Base-by-base conservation (phyloP, 2,329 filamentous ascomycete genomes). In the Exophiala bonariae region DNA sequence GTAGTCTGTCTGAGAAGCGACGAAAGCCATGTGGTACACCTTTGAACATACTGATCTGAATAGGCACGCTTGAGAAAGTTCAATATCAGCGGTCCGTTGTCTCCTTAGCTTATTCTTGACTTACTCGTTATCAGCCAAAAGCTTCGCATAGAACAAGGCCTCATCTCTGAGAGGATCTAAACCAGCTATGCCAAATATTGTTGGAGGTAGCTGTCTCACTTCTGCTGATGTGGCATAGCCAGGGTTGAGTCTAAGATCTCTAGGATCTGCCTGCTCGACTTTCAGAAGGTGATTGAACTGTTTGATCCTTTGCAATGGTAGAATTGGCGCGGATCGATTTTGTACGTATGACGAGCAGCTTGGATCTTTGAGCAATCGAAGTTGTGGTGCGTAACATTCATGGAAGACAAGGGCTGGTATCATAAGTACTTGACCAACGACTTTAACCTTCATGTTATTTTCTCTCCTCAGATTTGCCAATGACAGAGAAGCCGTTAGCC, bases 21-120 rank as follows among this genome's bases (percentile, higher is more conserved):
- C 71, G 61, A 55, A 79, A 79, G 0, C 72, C 73, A 62, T 81
- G 79, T 0, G 79, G 79, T 1, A 81, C 61, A 0, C 78, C 78
- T 19, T 65, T 69, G 58, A 79, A 80, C 1, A 81, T 52, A 45
- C 70, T 63, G 1, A 74, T 61, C 44, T 76, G 63, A 0, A 75
- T 78, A 0, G 77, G 70, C 0, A 81, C 74, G 0, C 73, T 75
- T 23, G 16, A 13, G 14, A 28, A 7, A 19, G 17, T 5, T 18
- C 22, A 13, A 26, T 9, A 20, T 26, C 18, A 30, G 32, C 14
- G 7, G 16, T 26, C 13, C 41, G 23, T 43, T 10, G 16, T 23
- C 30, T 26, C 39, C 14, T 31, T 32, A 11, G 23, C 23, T 34
- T 14, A 14, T 8, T 9, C 9, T n/a, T 31, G 18, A 49, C 69